Conservation (phyloP, 257 asterid genomes). For the Nicotiana tomentosiformis region DNA sequence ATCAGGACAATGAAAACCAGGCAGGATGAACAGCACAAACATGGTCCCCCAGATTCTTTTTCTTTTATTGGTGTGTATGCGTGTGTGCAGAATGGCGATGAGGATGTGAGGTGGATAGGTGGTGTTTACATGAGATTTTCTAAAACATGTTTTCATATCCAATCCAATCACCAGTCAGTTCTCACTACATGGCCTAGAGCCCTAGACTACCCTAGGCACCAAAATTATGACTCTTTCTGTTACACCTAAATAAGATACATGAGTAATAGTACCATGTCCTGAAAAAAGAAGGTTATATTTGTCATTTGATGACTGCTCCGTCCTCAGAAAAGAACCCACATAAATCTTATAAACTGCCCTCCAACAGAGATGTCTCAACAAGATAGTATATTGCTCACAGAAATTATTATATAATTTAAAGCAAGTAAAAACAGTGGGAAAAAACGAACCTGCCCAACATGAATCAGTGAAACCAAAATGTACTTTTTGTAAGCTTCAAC, state of each 20-base stretch:
- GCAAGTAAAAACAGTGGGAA: background rate
- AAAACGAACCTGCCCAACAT: slow-evolving; percentile 71
- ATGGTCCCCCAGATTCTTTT: background rate
- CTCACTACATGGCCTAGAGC: background rate
- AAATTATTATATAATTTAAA: background rate
- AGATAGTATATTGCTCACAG: background rate
- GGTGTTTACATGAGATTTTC: background rate
- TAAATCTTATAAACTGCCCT: background rate
- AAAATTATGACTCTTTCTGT: background rate
- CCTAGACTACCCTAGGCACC: background rate
- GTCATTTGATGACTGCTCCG: background rate
- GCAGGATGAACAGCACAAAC: background rate
- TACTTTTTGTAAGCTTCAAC: slow-evolving; percentile 96
- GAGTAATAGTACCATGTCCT: background rate
- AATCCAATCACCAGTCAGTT: background rate
- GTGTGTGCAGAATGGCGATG: too few relatives aligned
- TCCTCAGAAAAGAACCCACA: background rate
- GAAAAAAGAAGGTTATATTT: background rate
- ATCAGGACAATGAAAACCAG: background rate
- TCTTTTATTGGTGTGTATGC: background rate
- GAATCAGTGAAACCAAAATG: slow-evolving; percentile 82
- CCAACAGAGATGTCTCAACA: background rate
- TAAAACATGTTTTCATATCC: background rate
- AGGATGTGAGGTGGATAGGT: background rate
- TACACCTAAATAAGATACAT: background rate